phyloP scores from a whole-genome alignment of 2,329 filamentous ascomycete species.

The Hymenoscyphus scutula region DNA sequence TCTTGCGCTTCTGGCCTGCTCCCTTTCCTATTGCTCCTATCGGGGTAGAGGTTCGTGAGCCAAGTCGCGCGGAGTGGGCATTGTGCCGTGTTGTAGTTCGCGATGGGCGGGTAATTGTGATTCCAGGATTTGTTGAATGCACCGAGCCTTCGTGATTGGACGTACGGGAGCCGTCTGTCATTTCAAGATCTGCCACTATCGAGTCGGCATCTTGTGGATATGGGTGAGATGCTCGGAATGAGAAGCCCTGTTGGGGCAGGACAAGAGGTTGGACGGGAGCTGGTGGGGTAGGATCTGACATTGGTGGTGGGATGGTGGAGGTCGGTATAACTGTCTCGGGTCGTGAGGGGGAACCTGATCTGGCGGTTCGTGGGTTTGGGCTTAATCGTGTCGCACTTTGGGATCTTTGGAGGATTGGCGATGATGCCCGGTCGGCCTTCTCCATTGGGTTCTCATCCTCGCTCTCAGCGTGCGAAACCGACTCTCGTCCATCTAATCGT shows the following conservation, averaged over 20 bases:
- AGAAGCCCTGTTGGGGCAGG: conserved; percentile 60
- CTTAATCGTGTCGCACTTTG: conserved; percentile 43
- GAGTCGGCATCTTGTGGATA: conserved; percentile 58
- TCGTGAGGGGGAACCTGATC: conserved; percentile 38
- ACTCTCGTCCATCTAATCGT: conserved; percentile 62
- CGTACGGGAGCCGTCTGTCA: conserved; percentile 47
- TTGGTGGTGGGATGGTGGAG: conserved; percentile 15
- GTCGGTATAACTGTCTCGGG: conserved; percentile 39
- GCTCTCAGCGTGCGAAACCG: conserved; percentile 56
- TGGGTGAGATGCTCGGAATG: conserved; percentile 63
- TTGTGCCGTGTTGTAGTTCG: conserved; percentile 32
- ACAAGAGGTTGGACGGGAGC: conserved; percentile 27
- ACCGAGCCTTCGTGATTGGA: conserved; percentile 33
- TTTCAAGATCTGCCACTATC: conserved; percentile 58
- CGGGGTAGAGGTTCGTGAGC: conserved; percentile 20
- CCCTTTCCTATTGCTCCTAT: conserved; percentile 51
- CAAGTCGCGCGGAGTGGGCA: conserved; percentile 27
- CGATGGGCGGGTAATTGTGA: conserved; percentile 31
- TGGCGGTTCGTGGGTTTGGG: conserved; percentile 26
- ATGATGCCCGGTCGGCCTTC: conserved; percentile 58
- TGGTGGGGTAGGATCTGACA: conserved; percentile 8
- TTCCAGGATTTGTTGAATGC: conserved; percentile 26
- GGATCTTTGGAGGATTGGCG: conserved; percentile 55
- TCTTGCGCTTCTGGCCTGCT: conserved; percentile 69
- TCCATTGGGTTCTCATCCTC: conserved; percentile 61